Base-by-base conservation (phyloP, 352 stramenopile species). In the Albugo laibachii region DNA sequence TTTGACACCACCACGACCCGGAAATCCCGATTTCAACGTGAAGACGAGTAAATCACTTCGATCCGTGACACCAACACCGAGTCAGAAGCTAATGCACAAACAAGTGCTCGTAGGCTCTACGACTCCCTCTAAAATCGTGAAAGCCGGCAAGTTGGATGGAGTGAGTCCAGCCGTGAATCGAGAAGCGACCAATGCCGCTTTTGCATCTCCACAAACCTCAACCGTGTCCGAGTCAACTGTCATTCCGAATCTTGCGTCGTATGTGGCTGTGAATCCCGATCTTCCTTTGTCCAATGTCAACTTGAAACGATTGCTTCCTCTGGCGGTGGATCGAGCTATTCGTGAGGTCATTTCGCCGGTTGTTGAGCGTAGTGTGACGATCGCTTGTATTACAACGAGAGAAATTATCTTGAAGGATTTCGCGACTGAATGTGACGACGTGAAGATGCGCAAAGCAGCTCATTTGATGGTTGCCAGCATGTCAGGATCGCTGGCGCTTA, bases 371-470 rank as follows among this genome's bases (percentile, higher is more conserved):
- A 97, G 88, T 57, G 94, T 99, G 16, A 97, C 92, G 5, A 99
- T 99, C 63, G 96, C 95, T 34, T 98, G 92, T 61, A 98, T 98
- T 52, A 99, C 96, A 6, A 96, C 92, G 18, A 75, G 78, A 31
- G 92, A 98, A 58, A 85, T 99, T 44, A 92, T 99, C n/a, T 69
- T 96, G 2, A 99, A 99, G 59, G 96, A 99, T 57, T 99, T 99
- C 74, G 93, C 92, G n/a, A 97, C 94, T 43, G 95, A 99, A 57
- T 68, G 58, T 5, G 79, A 93, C 49, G 78, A 93, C 49, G 74
- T 77, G 6, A 97, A 97, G 65, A 96, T 99, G 86, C 74, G 89
- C 16, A 98, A 98, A 66, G 93, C 93, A 10, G 93, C 93, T 19
- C 93, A 98, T 53, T 55, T 99, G 11, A 99, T 99, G 93, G 94